Percentiles rank a stretch among this genome's conserved stretches.
These are phyloP conservation scores for Microbotryum intermedium DNA, from an alignment of 1,284 basidiomycete genomes.

Conservation along the genomic window DNA sequence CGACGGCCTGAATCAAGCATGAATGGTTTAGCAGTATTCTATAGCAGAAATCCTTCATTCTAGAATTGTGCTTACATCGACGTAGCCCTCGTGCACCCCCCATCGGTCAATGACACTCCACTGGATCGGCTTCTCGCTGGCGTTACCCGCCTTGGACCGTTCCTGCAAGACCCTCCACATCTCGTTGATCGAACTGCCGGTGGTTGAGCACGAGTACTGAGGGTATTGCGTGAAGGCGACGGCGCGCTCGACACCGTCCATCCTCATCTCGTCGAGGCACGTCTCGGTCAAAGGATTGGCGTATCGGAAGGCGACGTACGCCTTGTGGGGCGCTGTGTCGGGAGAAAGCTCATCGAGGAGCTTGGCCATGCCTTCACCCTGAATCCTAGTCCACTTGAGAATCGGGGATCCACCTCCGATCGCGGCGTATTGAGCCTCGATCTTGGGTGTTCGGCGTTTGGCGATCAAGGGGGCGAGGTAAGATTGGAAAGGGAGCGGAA, in stretches of 20 bases:
- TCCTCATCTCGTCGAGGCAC: conserved; percentile 72
- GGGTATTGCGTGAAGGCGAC: conserved; percentile 98
- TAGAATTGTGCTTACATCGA: conserved; percentile 58
- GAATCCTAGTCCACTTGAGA: conserved; percentile 74
- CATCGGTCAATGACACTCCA: conserved; percentile 99
- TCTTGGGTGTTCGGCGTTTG: conserved; percentile 80
- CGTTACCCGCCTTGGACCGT: conserved; percentile 43
- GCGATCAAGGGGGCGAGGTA: conserved; percentile 84
- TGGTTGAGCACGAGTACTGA: conserved; percentile 97
- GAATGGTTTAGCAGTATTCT: background rate
- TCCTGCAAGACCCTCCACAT: conserved; percentile 53
- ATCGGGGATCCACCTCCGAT: conserved; percentile 99
- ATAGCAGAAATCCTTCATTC: too few relatives aligned
- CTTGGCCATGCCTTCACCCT: conserved; percentile 82
- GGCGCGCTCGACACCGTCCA: conserved; percentile 83
- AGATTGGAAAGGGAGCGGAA: conserved; percentile 87
- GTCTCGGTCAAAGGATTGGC: conserved; percentile 80
- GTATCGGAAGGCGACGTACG: conserved; percentile 88
- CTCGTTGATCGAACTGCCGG: conserved; percentile 93
- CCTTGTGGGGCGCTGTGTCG: conserved; percentile 86
- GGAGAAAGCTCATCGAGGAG: conserved; percentile 91
- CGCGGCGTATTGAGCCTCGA: conserved; percentile 85
- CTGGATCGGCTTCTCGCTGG: conserved; percentile 54
- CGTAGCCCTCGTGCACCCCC: conserved; percentile 87
- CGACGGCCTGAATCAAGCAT: conserved; percentile 57